These are phyloP conservation scores for Auricularia cornea DNA, from an alignment of 768 basidiomycete genomes.

Conservation along the genomic window DNA sequence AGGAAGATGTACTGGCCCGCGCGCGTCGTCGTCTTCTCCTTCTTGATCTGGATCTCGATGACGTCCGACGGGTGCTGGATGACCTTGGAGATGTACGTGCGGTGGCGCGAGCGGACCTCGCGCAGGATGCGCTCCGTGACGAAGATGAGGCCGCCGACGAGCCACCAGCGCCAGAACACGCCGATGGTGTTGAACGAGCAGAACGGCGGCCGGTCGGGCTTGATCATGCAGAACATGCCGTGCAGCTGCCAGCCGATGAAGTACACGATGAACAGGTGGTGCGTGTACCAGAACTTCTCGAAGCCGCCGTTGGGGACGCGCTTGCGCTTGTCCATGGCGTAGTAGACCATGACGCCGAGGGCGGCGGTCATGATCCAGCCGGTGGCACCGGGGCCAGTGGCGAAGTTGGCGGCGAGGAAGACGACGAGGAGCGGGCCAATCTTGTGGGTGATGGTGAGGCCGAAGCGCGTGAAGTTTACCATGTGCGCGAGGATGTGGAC, in stretches of 20 bases:
- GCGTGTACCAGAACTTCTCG: constrained; percentile 84
- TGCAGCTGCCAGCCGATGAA: constrained; percentile 93
- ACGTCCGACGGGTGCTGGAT: constrained; percentile 93
- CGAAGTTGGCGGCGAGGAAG: constrained; percentile 75
- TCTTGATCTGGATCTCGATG: constrained; percentile 95
- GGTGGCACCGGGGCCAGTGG: constrained; percentile 71
- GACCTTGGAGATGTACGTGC: constrained; percentile 89
- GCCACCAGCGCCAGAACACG: constrained; percentile 96
- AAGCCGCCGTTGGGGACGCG: constrained; percentile 49
- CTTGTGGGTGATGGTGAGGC: constrained; percentile 43
- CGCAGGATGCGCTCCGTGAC: constrained; percentile 83
- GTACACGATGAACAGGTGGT: constrained; percentile 87
- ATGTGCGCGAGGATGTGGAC: constrained; percentile 82
- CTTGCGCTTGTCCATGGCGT: constrained; percentile 71
- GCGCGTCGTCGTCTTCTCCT: constrained; percentile 74
- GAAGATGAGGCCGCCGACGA: constrained; percentile 80
- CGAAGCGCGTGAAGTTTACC: constrained; percentile 71
- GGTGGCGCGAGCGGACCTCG: constrained; percentile 83
- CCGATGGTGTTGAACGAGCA: constrained; percentile 82
- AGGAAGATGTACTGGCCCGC: constrained; percentile 94
- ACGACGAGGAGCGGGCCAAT: constrained; percentile 48
- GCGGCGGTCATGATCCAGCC: constrained; percentile 82
- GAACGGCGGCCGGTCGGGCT: constrained; percentile 80
- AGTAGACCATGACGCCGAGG: constrained; percentile 76
- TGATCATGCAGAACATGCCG: constrained; percentile 95